Conservation (phyloP, 108 stramenopile genomes). For the Conticribra weissflogii region DNA sequence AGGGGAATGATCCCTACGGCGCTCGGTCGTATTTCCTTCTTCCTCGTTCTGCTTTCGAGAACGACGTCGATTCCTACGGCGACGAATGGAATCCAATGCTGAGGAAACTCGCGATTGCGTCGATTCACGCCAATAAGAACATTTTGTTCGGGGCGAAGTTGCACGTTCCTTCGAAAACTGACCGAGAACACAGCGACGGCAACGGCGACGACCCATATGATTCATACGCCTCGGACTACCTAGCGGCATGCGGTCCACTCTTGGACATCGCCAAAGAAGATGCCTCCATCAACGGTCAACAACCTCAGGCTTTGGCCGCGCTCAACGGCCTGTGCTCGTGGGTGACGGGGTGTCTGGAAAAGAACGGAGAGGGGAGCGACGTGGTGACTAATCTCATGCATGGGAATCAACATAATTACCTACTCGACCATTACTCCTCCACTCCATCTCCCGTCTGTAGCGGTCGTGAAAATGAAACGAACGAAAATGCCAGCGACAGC, state of each 20-base stretch:
- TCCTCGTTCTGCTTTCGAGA: constrained; percentile 9
- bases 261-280: constrained; percentile 64
- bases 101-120: constrained; percentile 39
- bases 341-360: constrained; percentile 57
- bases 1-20: constrained; percentile 39
- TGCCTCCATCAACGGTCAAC: constrained; percentile 72
- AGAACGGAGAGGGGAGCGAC: constrained; percentile 35
- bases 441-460: too few species aligned
- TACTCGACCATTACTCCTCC: too few species aligned
- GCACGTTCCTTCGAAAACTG: constrained; percentile 18
- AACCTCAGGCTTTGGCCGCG: constrained; percentile 73
- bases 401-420: constrained; percentile 4
- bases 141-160: constrained; percentile 70
- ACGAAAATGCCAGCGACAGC: background rate
- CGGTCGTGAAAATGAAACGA: too few species aligned
- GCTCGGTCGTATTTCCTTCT: constrained; percentile 31
- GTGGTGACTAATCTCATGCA: constrained; percentile 28
- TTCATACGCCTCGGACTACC: constrained; percentile 16
- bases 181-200: constrained; percentile 1
- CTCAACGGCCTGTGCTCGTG: constrained; percentile 71
- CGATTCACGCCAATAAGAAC: constrained; percentile 64
- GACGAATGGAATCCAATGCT: background rate
- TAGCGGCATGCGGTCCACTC: constrained; percentile 60
- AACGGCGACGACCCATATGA: background rate
- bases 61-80: background rate